Evolutionary conservation across 2,329 filamentous ascomycete species (phyloP).

Genomic region (Cordyceps tenuipes): DNA sequence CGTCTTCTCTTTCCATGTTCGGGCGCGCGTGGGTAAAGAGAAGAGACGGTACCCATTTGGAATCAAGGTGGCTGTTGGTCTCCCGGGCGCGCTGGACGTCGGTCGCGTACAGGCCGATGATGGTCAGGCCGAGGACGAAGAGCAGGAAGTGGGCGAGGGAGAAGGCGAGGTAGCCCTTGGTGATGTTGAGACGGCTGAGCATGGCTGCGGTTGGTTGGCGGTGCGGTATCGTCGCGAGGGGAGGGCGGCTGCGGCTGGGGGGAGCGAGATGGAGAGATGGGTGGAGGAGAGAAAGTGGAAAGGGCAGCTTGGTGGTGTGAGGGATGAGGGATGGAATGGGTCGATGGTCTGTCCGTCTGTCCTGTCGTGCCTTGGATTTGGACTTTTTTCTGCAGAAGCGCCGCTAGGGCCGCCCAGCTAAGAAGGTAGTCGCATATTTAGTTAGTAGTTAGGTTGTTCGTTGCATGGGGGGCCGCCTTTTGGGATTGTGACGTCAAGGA

Average conservation of each 20-base stretch:
- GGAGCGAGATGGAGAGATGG: too few relatives aligned
- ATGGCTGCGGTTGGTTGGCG: constrained; percentile 11
- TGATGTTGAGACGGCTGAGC: constrained; percentile 39
- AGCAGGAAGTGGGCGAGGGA: constrained; percentile 63
- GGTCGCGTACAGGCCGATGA: constrained; percentile 69
- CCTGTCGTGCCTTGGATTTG: constrained; percentile 2
- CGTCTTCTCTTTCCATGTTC: not conserved
- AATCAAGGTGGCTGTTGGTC: constrained; percentile 43
- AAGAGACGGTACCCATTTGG: constrained; percentile 57
- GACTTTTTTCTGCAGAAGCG: not conserved
- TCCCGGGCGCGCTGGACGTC: constrained; percentile 52
- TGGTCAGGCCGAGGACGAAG: constrained; percentile 66
- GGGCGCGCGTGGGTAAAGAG: not conserved
- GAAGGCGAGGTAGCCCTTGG: constrained; percentile 46
- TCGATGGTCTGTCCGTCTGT: not conserved
- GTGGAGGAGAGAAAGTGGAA: not conserved
- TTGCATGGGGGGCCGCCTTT: not conserved
- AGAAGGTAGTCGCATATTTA: too few relatives aligned
- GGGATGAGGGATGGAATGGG: not conserved
- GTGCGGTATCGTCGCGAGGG: not conserved
- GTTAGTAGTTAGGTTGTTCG: too few relatives aligned
- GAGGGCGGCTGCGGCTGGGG: not conserved
- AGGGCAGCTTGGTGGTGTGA: not conserved
- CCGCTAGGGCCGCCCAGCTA: too few relatives aligned
- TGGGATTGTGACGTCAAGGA: constrained; percentile 3